phyloP scores from a whole-genome alignment of 768 basidiomycete genomes.

The Leccinum obscurum region DNA sequence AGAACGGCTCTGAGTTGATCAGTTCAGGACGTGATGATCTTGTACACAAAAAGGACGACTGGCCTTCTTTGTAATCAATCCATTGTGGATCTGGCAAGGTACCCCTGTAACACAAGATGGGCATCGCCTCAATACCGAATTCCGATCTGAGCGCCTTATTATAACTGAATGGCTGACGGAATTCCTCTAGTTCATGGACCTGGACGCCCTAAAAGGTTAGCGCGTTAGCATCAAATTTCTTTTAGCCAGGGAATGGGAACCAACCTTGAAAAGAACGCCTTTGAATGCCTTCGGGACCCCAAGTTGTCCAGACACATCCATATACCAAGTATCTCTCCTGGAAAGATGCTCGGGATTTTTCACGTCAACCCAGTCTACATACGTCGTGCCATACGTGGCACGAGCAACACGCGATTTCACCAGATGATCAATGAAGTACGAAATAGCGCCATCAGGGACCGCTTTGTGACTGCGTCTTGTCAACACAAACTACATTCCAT shows the following conservation, averaged over 20 bases:
- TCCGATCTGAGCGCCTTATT: background rate
- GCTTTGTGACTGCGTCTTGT: slow-evolving; percentile 36
- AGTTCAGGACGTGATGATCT: background rate
- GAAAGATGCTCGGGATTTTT: slow-evolving; percentile 9
- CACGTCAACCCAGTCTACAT: background rate
- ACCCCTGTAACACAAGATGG: slow-evolving; percentile 19
- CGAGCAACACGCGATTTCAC: slow-evolving; percentile 46
- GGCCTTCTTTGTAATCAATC: slow-evolving; percentile 10
- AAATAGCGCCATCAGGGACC: slow-evolving; percentile 49
- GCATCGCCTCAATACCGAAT: background rate
- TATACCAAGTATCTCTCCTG: slow-evolving; percentile 10
- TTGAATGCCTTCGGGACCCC: slow-evolving; percentile 6
- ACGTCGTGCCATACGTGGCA: slow-evolving; percentile 58
- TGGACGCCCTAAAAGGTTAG: slow-evolving; percentile 8
- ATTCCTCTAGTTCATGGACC: slow-evolving; percentile 13
- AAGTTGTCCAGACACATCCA: background rate
- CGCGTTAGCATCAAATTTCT: background rate
- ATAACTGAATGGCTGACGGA: slow-evolving; percentile 11
- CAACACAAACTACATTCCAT: background rate
- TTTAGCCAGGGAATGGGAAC: background rate
- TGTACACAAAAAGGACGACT: background rate
- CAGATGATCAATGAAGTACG: slow-evolving; percentile 41
- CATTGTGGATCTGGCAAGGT: slow-evolving; percentile 7
- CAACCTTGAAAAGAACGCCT: slow-evolving; percentile 11
- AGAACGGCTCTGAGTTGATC: slow-evolving; percentile 6